phyloP scores from a whole-genome alignment of 208 protist genomes.

The Acanthamoeba divionensis region DNA sequence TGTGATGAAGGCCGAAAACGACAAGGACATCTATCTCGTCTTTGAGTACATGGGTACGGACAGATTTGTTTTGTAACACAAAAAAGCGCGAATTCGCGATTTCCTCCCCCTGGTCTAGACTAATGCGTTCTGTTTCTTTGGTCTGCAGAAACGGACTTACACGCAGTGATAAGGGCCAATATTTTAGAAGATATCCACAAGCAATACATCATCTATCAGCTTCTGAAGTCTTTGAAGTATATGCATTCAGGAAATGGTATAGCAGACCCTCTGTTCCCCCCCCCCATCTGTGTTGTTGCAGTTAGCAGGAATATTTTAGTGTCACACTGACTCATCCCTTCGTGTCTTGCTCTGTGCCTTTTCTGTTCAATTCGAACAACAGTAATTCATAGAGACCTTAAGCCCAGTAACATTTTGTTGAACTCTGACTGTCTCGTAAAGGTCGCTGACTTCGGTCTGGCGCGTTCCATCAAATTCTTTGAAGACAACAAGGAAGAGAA shows the following conservation, averaged over 20 bases:
- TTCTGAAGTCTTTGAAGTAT: slow-evolving; percentile 95
- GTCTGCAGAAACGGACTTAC: slow-evolving; percentile 82
- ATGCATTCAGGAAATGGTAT: slow-evolving; percentile 76
- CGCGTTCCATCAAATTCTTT: slow-evolving; percentile 88
- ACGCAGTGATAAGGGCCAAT: slow-evolving; percentile 94
- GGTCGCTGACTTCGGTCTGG: slow-evolving; percentile 97
- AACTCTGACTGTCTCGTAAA: slow-evolving; percentile 73
- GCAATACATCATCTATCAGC: slow-evolving; percentile 96
- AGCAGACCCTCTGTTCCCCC: background rate
- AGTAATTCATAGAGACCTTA: slow-evolving; percentile 43
- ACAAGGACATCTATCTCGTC: slow-evolving; percentile 96
- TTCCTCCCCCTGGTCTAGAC: background rate
- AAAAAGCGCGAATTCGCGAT: background rate
- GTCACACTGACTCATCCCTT: background rate
- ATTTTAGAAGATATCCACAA: slow-evolving; percentile 96
- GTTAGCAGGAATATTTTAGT: background rate
- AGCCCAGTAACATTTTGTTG: slow-evolving; percentile 52
- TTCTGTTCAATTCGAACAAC: background rate
- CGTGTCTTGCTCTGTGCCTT: background rate
- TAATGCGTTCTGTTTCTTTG: slow-evolving; percentile 16
- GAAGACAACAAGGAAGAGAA: slow-evolving; percentile 84
- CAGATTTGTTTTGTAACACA: background rate
- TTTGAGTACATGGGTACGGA: slow-evolving; percentile 95
- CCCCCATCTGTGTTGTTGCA: background rate
- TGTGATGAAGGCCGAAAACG: slow-evolving; percentile 94